Evolutionary conservation across 106 monocot genomes (phyloP), one percentile per base, ranked within the genome.

Genomic region (Dioscorea alata): DNA sequence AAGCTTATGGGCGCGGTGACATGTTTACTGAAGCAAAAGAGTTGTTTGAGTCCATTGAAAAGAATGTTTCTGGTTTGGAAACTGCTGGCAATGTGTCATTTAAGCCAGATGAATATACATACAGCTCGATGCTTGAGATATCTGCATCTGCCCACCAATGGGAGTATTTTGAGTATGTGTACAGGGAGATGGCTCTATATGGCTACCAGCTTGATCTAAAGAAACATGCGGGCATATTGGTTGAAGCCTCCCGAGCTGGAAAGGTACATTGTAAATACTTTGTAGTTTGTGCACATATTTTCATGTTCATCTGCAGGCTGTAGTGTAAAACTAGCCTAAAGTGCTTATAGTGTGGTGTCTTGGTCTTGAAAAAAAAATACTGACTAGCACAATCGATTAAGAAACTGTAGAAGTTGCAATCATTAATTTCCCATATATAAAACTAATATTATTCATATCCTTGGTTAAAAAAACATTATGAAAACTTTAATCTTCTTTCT

Each of bases 131-230:
- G 90, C 87, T 99, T 49, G 92, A 87, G 67, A 73, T 75, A 69
- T 89, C 78, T 60, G 89, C 97, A 60, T 70, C 72, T 67, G 82
- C 92, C 16, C 84, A 84, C 19, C 97, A 99, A 49, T 99, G 97
- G 97, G 97, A 99, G 63, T 93, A 90, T 59, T 99, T 99, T 69
- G 97, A 99, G 68, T 73, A 82, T 85, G 74, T 99, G 15, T 99
- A 99, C 75, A 93, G 79, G 82, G 92, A 99, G 76, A 99, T 93
- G 90, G 58, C 78, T 79, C 74, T 99, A 6, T 74, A 20, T 75
- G 81, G 81, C 74, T 74, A 73, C 71, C 68, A 69, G 33, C 22
- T 90, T 65, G 86, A 92, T 61, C 78, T 82, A 52, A 69, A 57
- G 23, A 93, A 79, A 64, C 67, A 85, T 64, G 50, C 79, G 56